Percentiles rank a stretch among this genome's conserved stretches.
Conservation (phyloP, 2,329 filamentous ascomycete genomes). For the Neopestalotiopsis sp. region DNA sequence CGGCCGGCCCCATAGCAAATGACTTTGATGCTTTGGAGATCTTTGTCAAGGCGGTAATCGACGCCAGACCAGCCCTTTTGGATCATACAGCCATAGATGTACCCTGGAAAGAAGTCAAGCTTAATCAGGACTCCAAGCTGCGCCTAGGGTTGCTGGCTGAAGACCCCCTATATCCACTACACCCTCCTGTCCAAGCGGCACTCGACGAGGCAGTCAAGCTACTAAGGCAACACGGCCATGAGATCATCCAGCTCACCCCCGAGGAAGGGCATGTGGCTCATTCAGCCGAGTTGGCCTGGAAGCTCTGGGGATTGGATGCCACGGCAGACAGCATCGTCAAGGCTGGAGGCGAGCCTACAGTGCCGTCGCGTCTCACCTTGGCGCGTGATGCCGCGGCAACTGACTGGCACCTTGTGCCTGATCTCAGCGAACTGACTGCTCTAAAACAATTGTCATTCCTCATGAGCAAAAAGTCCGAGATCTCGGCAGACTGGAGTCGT, state of each 20-base stretch:
- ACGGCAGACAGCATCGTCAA: slow-evolving; percentile 17
- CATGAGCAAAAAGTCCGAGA: slow-evolving; percentile 18
- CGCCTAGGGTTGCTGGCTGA: slow-evolving; percentile 22
- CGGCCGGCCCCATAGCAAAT: slow-evolving; percentile 22
- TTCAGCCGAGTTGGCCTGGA: not conserved
- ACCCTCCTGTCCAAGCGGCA: slow-evolving; percentile 20
- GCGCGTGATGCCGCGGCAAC: slow-evolving; percentile 7
- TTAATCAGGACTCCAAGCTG: slow-evolving; percentile 4
- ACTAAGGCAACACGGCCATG: not conserved
- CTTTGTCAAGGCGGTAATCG: slow-evolving; percentile 22
- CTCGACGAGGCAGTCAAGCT: not conserved
- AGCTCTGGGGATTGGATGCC: slow-evolving; percentile 21
- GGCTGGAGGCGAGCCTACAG: slow-evolving; percentile 19
- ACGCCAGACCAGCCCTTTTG: slow-evolving; percentile 19
- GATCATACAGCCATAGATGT: slow-evolving; percentile 20
- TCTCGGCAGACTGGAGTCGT: slow-evolving; percentile 21
- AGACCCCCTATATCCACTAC: slow-evolving; percentile 22
- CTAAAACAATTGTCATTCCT: not conserved
- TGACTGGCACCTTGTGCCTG: slow-evolving; percentile 15
- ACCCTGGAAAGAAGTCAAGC: slow-evolving; percentile 18
- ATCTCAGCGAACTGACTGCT: slow-evolving; percentile 13
- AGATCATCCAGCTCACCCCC: not conserved
- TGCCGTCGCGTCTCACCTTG: slow-evolving; percentile 15
- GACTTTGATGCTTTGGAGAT: slow-evolving; percentile 21
- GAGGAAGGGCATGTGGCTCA: not conserved